phyloP scores from a whole-genome alignment of 208 protist species.

The Trichomonas gallinae region DNA sequence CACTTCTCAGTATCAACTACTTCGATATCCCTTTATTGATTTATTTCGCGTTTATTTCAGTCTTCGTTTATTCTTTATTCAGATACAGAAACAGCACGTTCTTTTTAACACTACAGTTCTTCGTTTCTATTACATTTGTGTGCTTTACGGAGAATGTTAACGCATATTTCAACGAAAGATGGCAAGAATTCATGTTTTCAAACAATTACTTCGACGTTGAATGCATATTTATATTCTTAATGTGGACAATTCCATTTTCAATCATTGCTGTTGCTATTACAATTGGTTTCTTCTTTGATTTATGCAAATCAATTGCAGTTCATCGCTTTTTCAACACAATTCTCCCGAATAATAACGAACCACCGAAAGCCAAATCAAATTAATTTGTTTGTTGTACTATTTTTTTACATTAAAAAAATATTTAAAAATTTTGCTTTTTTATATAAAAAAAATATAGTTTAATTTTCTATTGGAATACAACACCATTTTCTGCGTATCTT shows the following conservation, averaged over 20 bases:
- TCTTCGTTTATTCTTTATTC: not conserved
- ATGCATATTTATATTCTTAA: not conserved
- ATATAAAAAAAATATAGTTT: too few species aligned
- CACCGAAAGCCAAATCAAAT: not conserved
- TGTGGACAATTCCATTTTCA: not conserved
- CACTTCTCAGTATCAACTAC: not conserved
- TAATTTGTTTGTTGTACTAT: not conserved
- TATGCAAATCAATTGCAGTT: slow-evolving; percentile 13
- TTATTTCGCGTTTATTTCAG: not conserved
- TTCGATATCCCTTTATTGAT: not conserved
- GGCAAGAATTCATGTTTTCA: not conserved
- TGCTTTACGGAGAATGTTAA: not conserved
- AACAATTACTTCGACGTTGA: not conserved
- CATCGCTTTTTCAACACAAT: not conserved
- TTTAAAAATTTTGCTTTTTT: too few species aligned
- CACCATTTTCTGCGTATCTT: not conserved
- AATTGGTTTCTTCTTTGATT: not conserved
- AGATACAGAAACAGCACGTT: not conserved
- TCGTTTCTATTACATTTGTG: not conserved
- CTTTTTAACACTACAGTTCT: not conserved
- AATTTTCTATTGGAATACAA: not conserved
- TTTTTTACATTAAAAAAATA: not conserved
- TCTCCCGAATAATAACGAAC: not conserved
- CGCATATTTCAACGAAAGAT: not conserved
- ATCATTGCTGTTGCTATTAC: not conserved